A percentile compares a stretch with the other conserved stretches of the same genome.
Conservation (phyloP, 306 rosid species). For the Begonia peltatifolia region DNA sequence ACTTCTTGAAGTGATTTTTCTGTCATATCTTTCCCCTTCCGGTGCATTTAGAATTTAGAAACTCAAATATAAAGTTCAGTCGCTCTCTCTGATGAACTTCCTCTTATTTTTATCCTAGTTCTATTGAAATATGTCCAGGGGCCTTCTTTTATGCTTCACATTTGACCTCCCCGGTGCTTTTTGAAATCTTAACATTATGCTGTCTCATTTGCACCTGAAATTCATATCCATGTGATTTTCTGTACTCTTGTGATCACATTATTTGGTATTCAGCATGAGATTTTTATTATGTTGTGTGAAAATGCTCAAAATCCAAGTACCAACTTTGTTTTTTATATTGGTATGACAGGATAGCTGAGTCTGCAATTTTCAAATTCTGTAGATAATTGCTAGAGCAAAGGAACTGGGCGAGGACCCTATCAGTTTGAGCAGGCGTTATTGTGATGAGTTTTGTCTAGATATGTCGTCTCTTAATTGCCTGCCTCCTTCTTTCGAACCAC, state of each 20-base stretch:
- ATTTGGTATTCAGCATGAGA: background rate
- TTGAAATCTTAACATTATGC: no score
- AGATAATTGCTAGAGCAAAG: slow-evolving; percentile 85
- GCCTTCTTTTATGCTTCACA: no score
- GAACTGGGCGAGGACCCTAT: slow-evolving; percentile 85
- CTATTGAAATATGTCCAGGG: no score
- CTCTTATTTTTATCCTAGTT: no score
- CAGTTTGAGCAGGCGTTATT: slow-evolving; percentile 58
- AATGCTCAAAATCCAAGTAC: slow-evolving; percentile 22
- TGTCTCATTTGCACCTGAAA: background rate
- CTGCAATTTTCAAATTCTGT: slow-evolving; percentile 89
- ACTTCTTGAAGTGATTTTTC: no score
- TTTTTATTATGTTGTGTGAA: slow-evolving; percentile 5
- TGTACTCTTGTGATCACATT: background rate
- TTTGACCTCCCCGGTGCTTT: no score
- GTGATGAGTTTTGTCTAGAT: slow-evolving; percentile 68
- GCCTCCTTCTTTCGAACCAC: slow-evolving; percentile 76
- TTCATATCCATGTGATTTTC: background rate
- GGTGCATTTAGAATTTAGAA: no score
- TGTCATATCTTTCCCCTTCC: no score
- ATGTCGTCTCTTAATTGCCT: slow-evolving; percentile 66
- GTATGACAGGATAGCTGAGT: slow-evolving; percentile 87
- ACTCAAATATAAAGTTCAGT: no score
- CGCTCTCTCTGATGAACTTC: no score
- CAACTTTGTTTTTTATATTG: slow-evolving; percentile 50